Base-by-base conservation (phyloP, 352 stramenopile genomes). In the Globisporangium rhizosaccharum region DNA sequence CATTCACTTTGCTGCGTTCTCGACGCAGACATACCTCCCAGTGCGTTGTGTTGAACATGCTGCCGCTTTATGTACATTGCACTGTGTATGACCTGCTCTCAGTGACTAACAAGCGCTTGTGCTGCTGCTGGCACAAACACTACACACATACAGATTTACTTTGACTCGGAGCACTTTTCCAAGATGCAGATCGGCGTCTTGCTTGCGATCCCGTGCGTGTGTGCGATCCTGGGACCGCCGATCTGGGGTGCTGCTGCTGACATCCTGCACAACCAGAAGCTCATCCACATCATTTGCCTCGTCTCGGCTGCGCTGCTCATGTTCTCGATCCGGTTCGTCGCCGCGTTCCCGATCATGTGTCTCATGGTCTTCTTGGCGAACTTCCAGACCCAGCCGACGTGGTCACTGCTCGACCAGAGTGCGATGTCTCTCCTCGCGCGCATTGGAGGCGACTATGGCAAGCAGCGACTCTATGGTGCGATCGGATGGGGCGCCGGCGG, bases 111-210 rank as follows among this genome's bases (percentile, higher is more conserved):
- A 14, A 7, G 9, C 26, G 11, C 20, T 25, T 18, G 28, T 3
- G 6, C n/a, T 23, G 14, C 51, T 23, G 9, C 10, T 8, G 2
- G 3, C 7, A 18, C 5, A 12, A n/a, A 36, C 28, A 33, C 47
- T 23, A 36, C 12, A 9, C 23, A 30, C 47, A 30, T 9, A 11
- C 56, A 80, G 72, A 72, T 79, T 59, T 82, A 79, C 68, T 82
- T 79, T 61, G 73, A 82, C 49, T 78, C 61, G 26, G 57, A 73
- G 23, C 58, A 84, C 66, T 84, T 76, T 45, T 65, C 74, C 72
- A 87, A 87, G 75, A 75, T 90, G 66, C 82, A 92, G 72, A 92
- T 92, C 59, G 82, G 79, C 33, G 66, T 92, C 18, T 51, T 92
- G 57, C 63, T 85, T 7, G 72, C 82, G 52, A 67, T 92, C 17